Conservation (phyloP, 208 protist genomes). For the Novymonas esmeraldas region DNA sequence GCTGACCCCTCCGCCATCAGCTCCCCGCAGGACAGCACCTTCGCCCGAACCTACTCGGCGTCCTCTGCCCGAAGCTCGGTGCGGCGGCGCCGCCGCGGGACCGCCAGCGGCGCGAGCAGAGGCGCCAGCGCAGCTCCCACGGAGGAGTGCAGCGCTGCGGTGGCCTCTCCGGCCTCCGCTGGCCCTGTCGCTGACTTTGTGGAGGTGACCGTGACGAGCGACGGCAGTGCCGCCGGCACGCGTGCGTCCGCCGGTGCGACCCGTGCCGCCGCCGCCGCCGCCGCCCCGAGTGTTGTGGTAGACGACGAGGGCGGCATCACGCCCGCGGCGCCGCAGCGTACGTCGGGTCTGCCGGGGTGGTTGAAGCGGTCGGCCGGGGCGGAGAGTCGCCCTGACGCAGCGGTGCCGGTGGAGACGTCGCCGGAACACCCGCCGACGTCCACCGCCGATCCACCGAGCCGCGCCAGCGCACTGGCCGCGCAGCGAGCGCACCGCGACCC, state of each 20-base stretch:
- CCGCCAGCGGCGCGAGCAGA: background rate
- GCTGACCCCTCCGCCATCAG: background rate
- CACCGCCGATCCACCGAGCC: background rate
- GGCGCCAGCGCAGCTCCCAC: background rate
- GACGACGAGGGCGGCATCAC: background rate
- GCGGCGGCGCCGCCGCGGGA: conserved; percentile 12
- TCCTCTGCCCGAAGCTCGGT: conserved; percentile 18
- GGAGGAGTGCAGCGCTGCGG: background rate
- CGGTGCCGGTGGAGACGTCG: too few relatives aligned
- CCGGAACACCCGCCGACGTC: background rate
- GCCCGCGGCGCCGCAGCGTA: background rate
- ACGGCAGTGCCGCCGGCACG: too few relatives aligned
- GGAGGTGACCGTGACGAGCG: too few relatives aligned
- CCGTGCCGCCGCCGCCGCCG: background rate
- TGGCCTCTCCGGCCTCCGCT: background rate
- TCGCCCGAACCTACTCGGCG: conserved; percentile 8
- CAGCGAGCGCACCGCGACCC: background rate
- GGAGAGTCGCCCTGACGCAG: background rate
- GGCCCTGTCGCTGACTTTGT: background rate
- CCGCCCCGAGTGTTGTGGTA: background rate
- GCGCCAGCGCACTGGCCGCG: background rate
- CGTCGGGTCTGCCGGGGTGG: conserved; percentile 14
- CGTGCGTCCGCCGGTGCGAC: too few relatives aligned
- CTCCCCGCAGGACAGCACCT: conserved; percentile 12
- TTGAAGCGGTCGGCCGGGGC: conserved; percentile 3